A percentile compares a stretch with the other conserved stretches of the same genome.
Evolutionary conservation across 2,329 filamentous ascomycete genomes (phyloP).

Genomic region (Fusarium burgessii): DNA sequence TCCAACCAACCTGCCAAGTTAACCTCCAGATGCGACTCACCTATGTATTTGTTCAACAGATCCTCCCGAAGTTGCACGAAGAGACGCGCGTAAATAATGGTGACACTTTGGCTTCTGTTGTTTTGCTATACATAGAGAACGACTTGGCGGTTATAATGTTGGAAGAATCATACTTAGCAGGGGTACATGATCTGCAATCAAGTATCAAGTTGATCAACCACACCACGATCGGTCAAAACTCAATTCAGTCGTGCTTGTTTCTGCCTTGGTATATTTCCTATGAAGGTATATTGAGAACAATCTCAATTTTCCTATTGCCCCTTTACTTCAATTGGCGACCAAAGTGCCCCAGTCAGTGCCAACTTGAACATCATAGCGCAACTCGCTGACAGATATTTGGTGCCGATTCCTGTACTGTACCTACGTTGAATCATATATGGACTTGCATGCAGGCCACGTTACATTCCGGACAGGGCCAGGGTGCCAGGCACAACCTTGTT

Average conservation of each 20-base stretch:
- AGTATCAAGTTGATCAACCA: constrained; percentile 1
- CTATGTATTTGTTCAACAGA: not conserved
- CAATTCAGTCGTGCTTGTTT: not conserved
- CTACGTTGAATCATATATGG: not conserved
- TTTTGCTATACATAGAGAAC: not conserved
- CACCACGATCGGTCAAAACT: constrained; percentile 11
- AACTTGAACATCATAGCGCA: not conserved
- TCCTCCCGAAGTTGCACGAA: constrained; percentile 3
- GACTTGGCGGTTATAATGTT: not conserved
- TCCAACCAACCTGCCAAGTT: not conserved
- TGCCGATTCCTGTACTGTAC: not conserved
- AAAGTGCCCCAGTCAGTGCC: not conserved
- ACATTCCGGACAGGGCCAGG: constrained; percentile 24
- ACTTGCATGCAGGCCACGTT: constrained; percentile 4
- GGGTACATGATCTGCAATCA: constrained; percentile 16
- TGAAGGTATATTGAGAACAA: not conserved
- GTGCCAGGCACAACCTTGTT: constrained; percentile 20
- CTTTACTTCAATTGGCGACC: not conserved
- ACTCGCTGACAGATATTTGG: not conserved
- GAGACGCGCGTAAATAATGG: not conserved
- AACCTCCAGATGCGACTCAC: not conserved
- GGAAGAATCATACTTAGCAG: constrained; percentile 2
- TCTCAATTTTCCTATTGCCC: not conserved
- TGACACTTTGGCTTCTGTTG: not conserved
- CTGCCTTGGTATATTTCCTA: not conserved